Evolutionary conservation across 345 rosid genomes (phyloP), one percentile per base, ranked within the genome.

Genomic region (Eucalyptus urophylla): DNA sequence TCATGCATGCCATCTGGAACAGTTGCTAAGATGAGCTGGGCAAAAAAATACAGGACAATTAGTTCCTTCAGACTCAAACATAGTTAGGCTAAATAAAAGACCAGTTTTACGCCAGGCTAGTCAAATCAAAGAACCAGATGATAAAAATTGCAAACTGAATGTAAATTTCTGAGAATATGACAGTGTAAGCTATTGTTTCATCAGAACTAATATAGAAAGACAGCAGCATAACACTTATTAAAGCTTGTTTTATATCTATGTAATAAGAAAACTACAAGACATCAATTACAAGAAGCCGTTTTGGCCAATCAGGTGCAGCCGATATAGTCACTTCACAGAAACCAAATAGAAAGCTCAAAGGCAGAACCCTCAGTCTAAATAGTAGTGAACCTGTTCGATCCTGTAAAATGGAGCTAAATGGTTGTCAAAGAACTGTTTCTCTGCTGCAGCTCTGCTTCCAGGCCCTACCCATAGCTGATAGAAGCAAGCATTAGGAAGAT

Each of bases 381-480:
- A 37, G 67, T 44, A 53, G 49, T 54, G 45, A 54, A 96, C 99
- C 99, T 98, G 98, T 93, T 98, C 97, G 86, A 97, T 98, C 94
- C 99, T 94, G 93, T 98, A 98, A 91, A 98, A 98, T 47, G 99
- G 99, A 47, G 99, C 96, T 47, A 98, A 95, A 90, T 95, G 98
- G 89, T 90, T 94, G 94, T 98, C 98, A 90, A 98, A 98, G 93
- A 95, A 98, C 45, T 76, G 93, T 90, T 98, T 98, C 94, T 98
- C 98, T 92, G 93, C 96, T 22, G 98, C 98, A 92, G 96, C 99
- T 94, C 90, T 96, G 91, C 99, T 98, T 89, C 99, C 97, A 88
- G 97, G 95, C 72, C 98, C 99, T 87, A 98, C 99, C 99, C 99
- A 98, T 88, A 98, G 95, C 99, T 98, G 95, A 92, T 94, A 92